Conservation (phyloP, 2,329 filamentous ascomycete species). For the Geosmithia morbida region DNA sequence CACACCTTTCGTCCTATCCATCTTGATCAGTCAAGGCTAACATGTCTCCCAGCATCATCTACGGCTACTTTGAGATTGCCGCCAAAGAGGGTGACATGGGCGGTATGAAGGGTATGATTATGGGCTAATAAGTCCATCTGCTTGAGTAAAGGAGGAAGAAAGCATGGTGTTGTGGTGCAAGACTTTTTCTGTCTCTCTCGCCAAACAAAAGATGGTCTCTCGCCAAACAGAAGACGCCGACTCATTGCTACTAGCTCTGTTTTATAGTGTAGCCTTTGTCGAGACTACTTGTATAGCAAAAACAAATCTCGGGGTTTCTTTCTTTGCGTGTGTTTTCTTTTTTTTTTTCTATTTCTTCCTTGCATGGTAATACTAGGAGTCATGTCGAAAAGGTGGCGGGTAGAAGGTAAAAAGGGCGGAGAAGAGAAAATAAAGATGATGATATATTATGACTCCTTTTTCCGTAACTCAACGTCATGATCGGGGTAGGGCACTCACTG, state of each 20-base stretch:
- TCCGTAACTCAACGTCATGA: too few species aligned
- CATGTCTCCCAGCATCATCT: slow-evolving; percentile 66
- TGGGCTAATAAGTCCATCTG: slow-evolving; percentile 34
- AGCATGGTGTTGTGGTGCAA: too few species aligned
- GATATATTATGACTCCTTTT: too few species aligned
- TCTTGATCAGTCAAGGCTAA: slow-evolving; percentile 11
- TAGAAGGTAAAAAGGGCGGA: not conserved
- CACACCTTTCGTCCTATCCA: slow-evolving; percentile 1
- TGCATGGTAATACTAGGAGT: not conserved
- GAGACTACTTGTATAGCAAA: not conserved
- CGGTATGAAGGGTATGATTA: slow-evolving; percentile 62
- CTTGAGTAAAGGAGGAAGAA: too few species aligned
- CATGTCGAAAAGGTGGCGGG: not conserved
- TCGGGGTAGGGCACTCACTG: too few species aligned
- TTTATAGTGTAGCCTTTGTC: not conserved
- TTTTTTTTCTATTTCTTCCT: not conserved
- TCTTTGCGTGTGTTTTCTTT: not conserved
- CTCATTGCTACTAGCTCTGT: not conserved
- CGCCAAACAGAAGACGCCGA: too few species aligned
- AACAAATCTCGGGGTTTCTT: not conserved
- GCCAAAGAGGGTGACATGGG: slow-evolving; percentile 95
- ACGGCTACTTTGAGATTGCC: slow-evolving; percentile 98
- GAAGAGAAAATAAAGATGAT: not conserved
- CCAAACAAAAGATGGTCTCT: too few species aligned
- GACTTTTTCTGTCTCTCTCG: too few species aligned